Percentiles rank a stretch among this genome's conserved stretches.
Conservation (phyloP, 169 alveolate species). For the Babesia bovis region DNA sequence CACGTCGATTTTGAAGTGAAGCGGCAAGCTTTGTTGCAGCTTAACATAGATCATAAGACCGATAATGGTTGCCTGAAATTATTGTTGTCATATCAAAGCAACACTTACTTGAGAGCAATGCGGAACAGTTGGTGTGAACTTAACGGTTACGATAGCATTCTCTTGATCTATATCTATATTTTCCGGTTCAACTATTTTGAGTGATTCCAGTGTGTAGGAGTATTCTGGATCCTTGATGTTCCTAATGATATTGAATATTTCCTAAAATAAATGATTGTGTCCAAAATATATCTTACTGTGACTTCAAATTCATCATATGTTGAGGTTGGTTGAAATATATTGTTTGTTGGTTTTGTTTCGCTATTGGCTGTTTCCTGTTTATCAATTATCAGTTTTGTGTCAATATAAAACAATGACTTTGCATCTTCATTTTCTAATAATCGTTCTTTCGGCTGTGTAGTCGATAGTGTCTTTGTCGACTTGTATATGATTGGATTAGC, state of each 20-base stretch:
- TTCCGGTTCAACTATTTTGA: constrained; percentile 88
- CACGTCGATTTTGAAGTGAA: constrained; percentile 79
- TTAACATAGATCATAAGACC: constrained; percentile 94
- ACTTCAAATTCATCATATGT: constrained; percentile 39
- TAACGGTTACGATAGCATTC: constrained; percentile 78
- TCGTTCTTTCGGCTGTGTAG: constrained; percentile 16
- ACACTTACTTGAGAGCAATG: constrained; percentile 86
- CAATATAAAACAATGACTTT: background rate
- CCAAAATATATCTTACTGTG: background rate
- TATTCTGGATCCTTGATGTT: constrained; percentile 97
- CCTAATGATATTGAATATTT: constrained; percentile 89
- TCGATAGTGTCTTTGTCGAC: constrained; percentile 19
- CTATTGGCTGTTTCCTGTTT: background rate
- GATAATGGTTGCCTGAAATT: constrained; percentile 89
- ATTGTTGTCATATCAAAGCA: background rate
- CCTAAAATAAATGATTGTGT: constrained; percentile 37
- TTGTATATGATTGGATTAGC: constrained; percentile 52
- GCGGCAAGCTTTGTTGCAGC: constrained; percentile 87
- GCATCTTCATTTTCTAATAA: background rate
- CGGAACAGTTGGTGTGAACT: constrained; percentile 97
- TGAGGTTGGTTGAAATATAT: constrained; percentile 38
- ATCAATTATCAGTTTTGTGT: background rate
- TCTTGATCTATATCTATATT: constrained; percentile 83
- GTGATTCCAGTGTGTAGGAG: constrained; percentile 94
- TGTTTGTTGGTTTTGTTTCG: background rate